Conservation (phyloP, 192 early-diverging fungal species). For the Spizellomyces sp. region DNA sequence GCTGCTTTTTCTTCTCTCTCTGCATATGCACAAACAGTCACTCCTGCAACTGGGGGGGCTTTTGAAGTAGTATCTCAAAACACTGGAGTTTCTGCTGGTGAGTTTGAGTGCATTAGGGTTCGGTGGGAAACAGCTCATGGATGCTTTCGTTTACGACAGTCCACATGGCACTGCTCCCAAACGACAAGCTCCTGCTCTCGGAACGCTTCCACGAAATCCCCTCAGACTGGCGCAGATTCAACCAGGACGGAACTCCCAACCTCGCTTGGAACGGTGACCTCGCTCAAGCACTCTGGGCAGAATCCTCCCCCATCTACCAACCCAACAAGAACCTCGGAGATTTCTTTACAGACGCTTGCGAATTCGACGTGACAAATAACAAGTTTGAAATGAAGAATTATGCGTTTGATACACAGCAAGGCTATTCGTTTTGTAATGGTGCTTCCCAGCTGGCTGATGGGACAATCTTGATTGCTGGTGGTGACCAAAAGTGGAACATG, state of each 20-base stretch:
- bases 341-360: slow-evolving; percentile 25
- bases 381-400: slow-evolving; percentile 17
- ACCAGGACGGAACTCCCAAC: slow-evolving; percentile 5
- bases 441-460: slow-evolving; percentile 33
- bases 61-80: slow-evolving; percentile 24
- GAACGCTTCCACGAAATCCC: slow-evolving; percentile 34
- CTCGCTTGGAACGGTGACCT: slow-evolving; percentile 9
- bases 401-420: slow-evolving; percentile 14
- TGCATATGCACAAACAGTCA: background rate
- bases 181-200: slow-evolving; percentile 17
- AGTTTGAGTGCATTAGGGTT: background rate
- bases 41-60: background rate
- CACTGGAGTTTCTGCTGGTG: slow-evolving; percentile 31
- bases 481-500: slow-evolving; percentile 30
- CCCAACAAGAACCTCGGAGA: slow-evolving; percentile 25
- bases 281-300: background rate
- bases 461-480: slow-evolving; percentile 28
- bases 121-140: no score
- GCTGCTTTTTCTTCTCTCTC: background rate
- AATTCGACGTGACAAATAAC: slow-evolving; percentile 21
- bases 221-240: slow-evolving; percentile 10
- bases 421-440: slow-evolving; percentile 29
- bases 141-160: background rate
- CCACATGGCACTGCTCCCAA: slow-evolving; percentile 31
- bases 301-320: slow-evolving; percentile 15